Evolutionary conservation across 495 filamentous ascomycete species (phyloP).

Genomic region (Aspergillus homomorphus): DNA sequence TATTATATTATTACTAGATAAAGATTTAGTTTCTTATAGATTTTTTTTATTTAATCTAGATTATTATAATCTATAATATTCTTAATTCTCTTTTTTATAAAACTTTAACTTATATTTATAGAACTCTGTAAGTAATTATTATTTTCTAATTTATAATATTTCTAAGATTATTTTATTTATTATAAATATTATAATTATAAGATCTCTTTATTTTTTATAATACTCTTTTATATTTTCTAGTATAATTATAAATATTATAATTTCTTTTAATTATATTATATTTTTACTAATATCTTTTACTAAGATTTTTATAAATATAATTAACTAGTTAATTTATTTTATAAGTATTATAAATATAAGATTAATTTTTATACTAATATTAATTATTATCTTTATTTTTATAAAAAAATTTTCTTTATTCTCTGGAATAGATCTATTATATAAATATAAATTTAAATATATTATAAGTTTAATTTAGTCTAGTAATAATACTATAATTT

Average conservation of each 20-base stretch:
- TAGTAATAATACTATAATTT: not conserved
- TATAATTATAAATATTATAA: not conserved
- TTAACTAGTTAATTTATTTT: not conserved
- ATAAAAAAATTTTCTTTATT: not conserved
- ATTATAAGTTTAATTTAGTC: not conserved
- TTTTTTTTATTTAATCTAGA: not conserved
- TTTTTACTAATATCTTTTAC: not conserved
- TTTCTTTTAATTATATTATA: not conserved
- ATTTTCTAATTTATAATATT: not conserved
- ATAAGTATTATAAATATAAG: not conserved
- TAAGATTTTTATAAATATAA: not conserved
- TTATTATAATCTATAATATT: not conserved
- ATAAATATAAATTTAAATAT: not conserved
- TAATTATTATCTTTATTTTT: not conserved
- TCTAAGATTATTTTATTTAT: not conserved
- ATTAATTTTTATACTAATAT: not conserved
- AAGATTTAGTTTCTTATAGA: not conserved
- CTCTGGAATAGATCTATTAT: no score
- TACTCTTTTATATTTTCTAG: not conserved
- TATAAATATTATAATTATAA: not conserved
- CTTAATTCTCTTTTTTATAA: not conserved
- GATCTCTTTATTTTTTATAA: not conserved
- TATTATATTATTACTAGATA: not conserved
- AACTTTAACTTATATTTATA: not conserved
- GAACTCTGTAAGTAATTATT: not conserved